Evolutionary conservation across 495 filamentous ascomycete species (phyloP).

Genomic region (Pseudoneurospora amorphoporcata): DNA sequence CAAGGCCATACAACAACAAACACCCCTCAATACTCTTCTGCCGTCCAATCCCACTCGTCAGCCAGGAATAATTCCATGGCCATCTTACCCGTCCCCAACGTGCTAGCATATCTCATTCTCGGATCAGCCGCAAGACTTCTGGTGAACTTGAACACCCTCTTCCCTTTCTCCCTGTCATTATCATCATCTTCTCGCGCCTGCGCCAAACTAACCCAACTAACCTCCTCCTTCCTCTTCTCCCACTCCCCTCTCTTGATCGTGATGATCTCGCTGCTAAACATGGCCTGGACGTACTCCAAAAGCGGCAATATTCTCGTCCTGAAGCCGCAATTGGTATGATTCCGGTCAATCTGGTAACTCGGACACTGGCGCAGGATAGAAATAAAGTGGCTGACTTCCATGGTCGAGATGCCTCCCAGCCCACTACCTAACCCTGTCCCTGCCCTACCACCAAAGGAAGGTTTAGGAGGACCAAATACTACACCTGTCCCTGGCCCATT

Average conservation of each 20-base stretch:
- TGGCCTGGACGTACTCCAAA: constrained; percentile 52
- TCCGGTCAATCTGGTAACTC: constrained; percentile 66
- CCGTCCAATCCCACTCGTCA: constrained; percentile 48
- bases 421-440: background rate
- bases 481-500: background rate
- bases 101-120: constrained; percentile 28
- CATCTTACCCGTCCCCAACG: constrained; percentile 30
- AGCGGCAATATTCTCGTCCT: constrained; percentile 55
- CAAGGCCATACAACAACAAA: background rate
- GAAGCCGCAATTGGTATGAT: constrained; percentile 71
- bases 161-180: constrained; percentile 4
- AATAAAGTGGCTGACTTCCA: constrained; percentile 27
- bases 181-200: background rate
- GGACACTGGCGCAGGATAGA: constrained; percentile 42
- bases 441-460: background rate
- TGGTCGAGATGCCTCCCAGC: constrained; percentile 20
- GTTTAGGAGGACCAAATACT: background rate
- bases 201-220: constrained; percentile 20
- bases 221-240: constrained; percentile 26
- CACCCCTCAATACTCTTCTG: constrained; percentile 21
- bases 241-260: constrained; percentile 37
- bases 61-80: constrained; percentile 48
- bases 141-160: constrained; percentile 29
- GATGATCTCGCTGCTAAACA: constrained; percentile 33
- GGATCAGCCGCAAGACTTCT: constrained; percentile 28